Evolutionary conservation across 108 stramenopile genomes (phyloP).

Genomic region (Epithemia pelagica): DNA sequence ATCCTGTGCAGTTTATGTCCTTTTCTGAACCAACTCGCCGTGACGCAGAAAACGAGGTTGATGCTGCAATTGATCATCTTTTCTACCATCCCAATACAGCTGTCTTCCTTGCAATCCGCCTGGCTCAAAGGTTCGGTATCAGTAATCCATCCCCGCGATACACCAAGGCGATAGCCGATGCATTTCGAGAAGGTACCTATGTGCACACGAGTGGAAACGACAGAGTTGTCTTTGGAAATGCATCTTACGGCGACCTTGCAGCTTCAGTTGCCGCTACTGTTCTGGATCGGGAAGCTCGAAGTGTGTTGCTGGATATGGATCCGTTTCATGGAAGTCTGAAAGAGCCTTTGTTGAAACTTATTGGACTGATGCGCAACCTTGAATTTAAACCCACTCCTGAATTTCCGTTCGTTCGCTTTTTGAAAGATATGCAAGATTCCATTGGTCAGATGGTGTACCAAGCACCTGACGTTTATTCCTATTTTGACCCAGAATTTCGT

Average conservation of each 20-base stretch:
- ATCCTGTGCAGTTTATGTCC: constrained; percentile 51
- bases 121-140: constrained; percentile 32
- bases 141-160: constrained; percentile 39
- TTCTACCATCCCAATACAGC: constrained; percentile 43
- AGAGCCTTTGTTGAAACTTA: constrained; percentile 31
- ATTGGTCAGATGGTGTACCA: constrained; percentile 41
- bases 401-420: constrained; percentile 4
- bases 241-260: constrained; percentile 45
- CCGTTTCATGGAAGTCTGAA: constrained; percentile 33
- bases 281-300: constrained; percentile 47
- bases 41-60: constrained; percentile 60
- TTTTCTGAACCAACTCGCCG: constrained; percentile 30
- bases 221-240: constrained; percentile 29
- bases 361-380: constrained; percentile 21
- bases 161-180: constrained; percentile 23
- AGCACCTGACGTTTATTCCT: constrained; percentile 51
- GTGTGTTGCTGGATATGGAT: constrained; percentile 38
- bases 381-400: constrained; percentile 9
- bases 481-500: constrained; percentile 46
- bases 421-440: constrained; percentile 12
- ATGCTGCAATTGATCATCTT: constrained; percentile 58
- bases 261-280: constrained; percentile 50
- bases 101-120: constrained; percentile 34
- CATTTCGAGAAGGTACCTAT: constrained; percentile 24
- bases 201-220: background rate